Conservation (phyloP, 177 flowering plant genomes). For the Vitis hybrid region DNA sequence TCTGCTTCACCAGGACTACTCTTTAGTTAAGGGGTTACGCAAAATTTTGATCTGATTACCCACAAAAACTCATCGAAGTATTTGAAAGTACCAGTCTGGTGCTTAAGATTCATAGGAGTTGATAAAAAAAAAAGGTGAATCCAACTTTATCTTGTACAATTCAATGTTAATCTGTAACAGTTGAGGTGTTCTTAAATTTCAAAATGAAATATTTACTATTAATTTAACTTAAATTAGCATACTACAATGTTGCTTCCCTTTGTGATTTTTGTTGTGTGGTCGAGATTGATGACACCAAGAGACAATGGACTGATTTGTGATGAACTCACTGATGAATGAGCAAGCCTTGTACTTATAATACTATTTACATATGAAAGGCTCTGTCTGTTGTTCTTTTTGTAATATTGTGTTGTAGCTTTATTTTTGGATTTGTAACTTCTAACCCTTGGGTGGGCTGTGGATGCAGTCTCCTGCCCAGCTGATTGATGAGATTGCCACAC, state of each 20-base stretch:
- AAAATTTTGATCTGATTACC: background rate
- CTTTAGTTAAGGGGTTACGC: background rate
- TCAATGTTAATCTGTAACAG: background rate
- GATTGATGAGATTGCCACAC: constrained; percentile 46
- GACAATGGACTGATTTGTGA: too few relatives aligned
- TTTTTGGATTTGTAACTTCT: too few relatives aligned
- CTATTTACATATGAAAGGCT: too few relatives aligned
- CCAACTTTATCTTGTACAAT: background rate
- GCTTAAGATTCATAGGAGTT: background rate
- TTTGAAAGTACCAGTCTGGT: background rate
- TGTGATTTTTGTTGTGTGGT: background rate
- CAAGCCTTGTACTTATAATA: too few relatives aligned
- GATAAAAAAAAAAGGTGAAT: background rate
- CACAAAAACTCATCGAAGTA: background rate
- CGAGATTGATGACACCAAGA: background rate
- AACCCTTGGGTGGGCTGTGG: background rate
- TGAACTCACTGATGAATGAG: too few relatives aligned
- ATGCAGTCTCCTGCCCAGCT: constrained; percentile 54
- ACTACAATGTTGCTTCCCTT: background rate
- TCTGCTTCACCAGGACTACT: background rate
- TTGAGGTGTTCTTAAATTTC: background rate
- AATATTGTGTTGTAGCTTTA: too few relatives aligned
- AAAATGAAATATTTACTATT: background rate
- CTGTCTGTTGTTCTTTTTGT: too few relatives aligned
- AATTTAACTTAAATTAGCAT: background rate